Base-by-base conservation (phyloP, 2,329 filamentous ascomycete species). In the Rhytidhysteron rufulum region DNA sequence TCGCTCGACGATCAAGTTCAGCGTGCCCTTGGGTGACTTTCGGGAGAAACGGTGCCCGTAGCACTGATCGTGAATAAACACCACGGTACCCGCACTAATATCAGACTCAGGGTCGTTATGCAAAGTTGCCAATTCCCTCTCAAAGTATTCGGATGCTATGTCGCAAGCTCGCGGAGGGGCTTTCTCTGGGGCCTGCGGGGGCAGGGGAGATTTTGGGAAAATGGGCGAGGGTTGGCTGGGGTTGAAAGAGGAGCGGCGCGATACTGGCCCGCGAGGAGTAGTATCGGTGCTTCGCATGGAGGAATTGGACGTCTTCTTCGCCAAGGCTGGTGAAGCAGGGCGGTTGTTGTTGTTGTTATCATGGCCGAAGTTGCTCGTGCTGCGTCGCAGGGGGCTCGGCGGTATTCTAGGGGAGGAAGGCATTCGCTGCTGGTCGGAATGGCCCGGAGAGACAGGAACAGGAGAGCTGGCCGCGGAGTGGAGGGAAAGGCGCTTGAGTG, bases 1-100 rank as follows among this genome's bases (percentile, higher is more conserved):
- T 9, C 93, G 78, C 68, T 98, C 93, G 35, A 98, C 90, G 49
- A 98, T 95, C 41, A 83, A 86, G 54, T 73, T 80, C 1, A 97
- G 74, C 13, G 78, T 77, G 32, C 72, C 76, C 54, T 85, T 85
- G 17, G 81, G 84, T 1, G 88, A 85, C 53, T 86, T 83, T 32
- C 93, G 79, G 9, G 90, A 88, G 65, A 83, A 98, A 17, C 89
- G 83, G 68, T 98, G 93, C 18, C 91, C 90, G 62, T 97, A 98
- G 66, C 91, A 95, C 39, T 86, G 83, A 68, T 98, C 93, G 55
- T 97, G 89, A 2, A 98, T 71, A 21, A 98, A 77, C 34, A 97
- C 89, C 4, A 94, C 68, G 0, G 88, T 88, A 44, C 89, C 72
- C 3, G 75, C 62, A 9, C 54, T 53, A 8, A 54, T 56, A n/a